Conservation (phyloP, 129 eudicot species). For the Arctium lappa region DNA sequence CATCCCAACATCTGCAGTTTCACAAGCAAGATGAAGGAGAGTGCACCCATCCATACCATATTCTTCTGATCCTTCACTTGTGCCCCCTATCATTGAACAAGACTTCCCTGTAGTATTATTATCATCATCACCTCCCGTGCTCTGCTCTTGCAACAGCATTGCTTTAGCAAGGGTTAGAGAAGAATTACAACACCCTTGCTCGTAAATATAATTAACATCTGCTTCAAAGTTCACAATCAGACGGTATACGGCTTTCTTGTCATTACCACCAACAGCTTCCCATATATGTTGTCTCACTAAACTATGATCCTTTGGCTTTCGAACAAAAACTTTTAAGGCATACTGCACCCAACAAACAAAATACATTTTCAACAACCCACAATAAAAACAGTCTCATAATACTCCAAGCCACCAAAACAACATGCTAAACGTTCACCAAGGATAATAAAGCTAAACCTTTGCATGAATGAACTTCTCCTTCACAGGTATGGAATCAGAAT, state of each 20-base stretch:
- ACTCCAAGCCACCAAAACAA: neutral
- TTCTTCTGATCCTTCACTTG: slow-evolving; percentile 39
- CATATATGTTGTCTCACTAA: slow-evolving; percentile 63
- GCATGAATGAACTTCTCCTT: slow-evolving; percentile 96
- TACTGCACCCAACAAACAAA: slow-evolving; percentile 47
- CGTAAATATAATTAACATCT: slow-evolving; percentile 64
- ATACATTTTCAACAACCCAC: neutral
- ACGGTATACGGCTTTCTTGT: slow-evolving; percentile 81
- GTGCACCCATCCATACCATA: slow-evolving; percentile 47
- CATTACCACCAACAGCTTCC: slow-evolving; percentile 85
- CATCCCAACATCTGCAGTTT: slow-evolving; percentile 83
- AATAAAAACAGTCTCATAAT: neutral
- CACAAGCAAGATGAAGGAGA: slow-evolving; percentile 88
- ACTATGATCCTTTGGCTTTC: slow-evolving; percentile 56
- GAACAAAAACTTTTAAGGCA: slow-evolving; percentile 72
- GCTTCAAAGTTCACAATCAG: slow-evolving; percentile 75
- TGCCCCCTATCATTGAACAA: slow-evolving; percentile 24
- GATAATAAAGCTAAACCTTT: slow-evolving; percentile 46
- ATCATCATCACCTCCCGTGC: slow-evolving; percentile 9
- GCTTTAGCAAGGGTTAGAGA: slow-evolving; percentile 88
- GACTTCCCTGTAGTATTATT: slow-evolving; percentile 21
- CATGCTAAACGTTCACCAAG: neutral
- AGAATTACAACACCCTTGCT: slow-evolving; percentile 44
- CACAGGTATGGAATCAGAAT: slow-evolving; percentile 72
- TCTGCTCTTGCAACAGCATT: slow-evolving; percentile 77